Conservation (phyloP, 106 monocot genomes). For the Hemerocallis citrina region DNA sequence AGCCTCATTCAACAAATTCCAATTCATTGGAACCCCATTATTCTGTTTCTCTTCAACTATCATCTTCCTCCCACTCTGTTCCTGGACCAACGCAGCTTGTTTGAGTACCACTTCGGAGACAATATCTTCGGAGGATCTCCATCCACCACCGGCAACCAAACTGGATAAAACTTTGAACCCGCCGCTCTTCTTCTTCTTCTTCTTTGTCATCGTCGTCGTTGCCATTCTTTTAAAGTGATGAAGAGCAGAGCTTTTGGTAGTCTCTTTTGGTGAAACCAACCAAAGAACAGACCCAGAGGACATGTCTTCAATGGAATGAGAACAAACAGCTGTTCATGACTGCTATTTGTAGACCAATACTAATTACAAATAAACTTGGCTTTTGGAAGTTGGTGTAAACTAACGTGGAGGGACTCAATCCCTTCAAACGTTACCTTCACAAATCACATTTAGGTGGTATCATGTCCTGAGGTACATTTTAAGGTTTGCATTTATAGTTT, state of each 20-base stretch:
- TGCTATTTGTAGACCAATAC: too few species aligned
- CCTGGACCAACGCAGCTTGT: not conserved
- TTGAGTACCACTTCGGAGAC: not conserved
- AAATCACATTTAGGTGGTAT: not conserved
- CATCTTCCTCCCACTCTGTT: not conserved
- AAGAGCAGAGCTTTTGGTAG: not conserved
- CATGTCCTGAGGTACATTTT: too few species aligned
- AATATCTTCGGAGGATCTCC: too few species aligned
- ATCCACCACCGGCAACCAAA: too few species aligned
- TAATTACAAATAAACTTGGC: too few species aligned
- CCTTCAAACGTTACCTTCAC: too few species aligned
- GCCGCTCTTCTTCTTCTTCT: not conserved
- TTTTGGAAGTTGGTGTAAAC: too few species aligned
- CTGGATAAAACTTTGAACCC: not conserved
- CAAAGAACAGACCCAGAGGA: not conserved
- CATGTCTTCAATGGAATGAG: not conserved
- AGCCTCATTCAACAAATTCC: not conserved
- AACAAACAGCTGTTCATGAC: too few species aligned
- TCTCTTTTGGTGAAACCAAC: not conserved
- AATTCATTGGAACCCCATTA: not conserved
- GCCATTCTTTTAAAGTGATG: not conserved
- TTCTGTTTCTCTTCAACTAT: not conserved
- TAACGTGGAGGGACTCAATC: too few species aligned
- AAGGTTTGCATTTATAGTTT: too few species aligned
- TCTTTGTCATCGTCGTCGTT: too few species aligned